Evolutionary conservation across 2,329 filamentous ascomycete genomes (phyloP).

Genomic region (Penicillium sclerotigenum): DNA sequence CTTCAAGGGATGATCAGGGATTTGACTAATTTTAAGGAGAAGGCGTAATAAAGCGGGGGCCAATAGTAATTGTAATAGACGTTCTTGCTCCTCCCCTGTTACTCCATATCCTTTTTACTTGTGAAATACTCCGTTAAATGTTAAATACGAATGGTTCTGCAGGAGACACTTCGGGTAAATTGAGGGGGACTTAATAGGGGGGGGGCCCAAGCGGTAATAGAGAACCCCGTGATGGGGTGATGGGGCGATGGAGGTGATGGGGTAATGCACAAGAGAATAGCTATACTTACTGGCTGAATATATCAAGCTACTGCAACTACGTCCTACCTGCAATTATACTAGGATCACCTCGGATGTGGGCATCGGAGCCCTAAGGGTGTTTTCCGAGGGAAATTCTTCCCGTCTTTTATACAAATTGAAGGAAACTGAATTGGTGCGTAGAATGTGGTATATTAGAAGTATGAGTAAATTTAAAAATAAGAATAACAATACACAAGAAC

Average conservation of each 20-base stretch:
- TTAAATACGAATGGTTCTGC: not conserved
- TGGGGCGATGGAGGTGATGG: not conserved
- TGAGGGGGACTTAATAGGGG: not conserved
- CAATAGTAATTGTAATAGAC: not conserved
- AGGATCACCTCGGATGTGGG: not conserved
- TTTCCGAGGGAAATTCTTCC: not conserved
- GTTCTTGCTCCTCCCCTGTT: too few species aligned
- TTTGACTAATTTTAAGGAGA: not conserved
- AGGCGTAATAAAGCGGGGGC: not conserved
- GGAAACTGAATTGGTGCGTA: not conserved
- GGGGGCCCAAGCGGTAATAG: not conserved
- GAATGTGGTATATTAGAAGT: not conserved
- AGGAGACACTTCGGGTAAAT: not conserved
- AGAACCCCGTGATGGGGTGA: not conserved
- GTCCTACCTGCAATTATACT: not conserved
- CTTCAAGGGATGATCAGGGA: slow-evolving; percentile 6
- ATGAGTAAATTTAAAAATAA: not conserved
- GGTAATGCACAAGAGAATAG: too few species aligned
- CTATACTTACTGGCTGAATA: not conserved
- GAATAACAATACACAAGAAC: not conserved
- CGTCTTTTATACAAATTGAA: not conserved
- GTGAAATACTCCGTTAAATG: too few species aligned
- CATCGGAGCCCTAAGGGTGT: slow-evolving; percentile 8
- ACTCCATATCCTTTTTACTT: not conserved
- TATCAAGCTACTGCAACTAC: not conserved